Conservation (phyloP, 1,284 basidiomycete species). For the Cryptococcus floricola region DNA sequence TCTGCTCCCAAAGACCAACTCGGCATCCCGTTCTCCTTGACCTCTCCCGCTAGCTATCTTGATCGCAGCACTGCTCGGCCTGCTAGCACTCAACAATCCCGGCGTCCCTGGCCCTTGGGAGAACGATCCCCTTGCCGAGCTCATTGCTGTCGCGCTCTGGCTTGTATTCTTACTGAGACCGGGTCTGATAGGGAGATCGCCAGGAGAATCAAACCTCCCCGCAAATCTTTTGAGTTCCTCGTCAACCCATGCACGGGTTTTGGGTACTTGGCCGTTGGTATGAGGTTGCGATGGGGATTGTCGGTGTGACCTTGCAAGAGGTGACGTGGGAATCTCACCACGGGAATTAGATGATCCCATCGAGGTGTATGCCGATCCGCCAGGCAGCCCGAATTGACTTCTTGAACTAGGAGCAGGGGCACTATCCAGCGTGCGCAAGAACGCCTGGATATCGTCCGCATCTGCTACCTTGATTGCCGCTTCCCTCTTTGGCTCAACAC, state of each 20-base stretch:
- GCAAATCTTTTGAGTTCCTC: slow-evolving; percentile 43
- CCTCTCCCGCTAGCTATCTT: neutral
- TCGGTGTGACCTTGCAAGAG: neutral
- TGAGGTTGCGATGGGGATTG: neutral
- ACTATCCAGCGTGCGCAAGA: slow-evolving; percentile 45
- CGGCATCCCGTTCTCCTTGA: neutral
- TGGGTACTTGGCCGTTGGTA: slow-evolving; percentile 23
- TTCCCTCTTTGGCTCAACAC: slow-evolving; percentile 2
- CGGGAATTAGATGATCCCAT: neutral
- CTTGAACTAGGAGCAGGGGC: slow-evolving; percentile 36
- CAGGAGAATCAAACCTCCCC: slow-evolving; percentile 28
- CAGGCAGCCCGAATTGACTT: neutral
- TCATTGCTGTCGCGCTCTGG: neutral
- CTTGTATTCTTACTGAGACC: neutral
- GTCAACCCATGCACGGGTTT: slow-evolving; percentile 43
- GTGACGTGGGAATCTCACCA: neutral
- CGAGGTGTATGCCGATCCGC: neutral
- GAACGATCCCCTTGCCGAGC: neutral
- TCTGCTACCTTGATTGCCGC: slow-evolving; percentile 18
- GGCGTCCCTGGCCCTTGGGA: slow-evolving; percentile 11
- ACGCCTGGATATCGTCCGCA: slow-evolving; percentile 46
- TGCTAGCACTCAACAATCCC: slow-evolving; percentile 23
- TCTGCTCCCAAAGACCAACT: slow-evolving; percentile 7
- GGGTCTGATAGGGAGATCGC: neutral
- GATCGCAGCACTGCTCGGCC: slow-evolving; percentile 14